Base-by-base conservation (phyloP, 1,284 basidiomycete genomes). In the Sphaerobolus stellatus region DNA sequence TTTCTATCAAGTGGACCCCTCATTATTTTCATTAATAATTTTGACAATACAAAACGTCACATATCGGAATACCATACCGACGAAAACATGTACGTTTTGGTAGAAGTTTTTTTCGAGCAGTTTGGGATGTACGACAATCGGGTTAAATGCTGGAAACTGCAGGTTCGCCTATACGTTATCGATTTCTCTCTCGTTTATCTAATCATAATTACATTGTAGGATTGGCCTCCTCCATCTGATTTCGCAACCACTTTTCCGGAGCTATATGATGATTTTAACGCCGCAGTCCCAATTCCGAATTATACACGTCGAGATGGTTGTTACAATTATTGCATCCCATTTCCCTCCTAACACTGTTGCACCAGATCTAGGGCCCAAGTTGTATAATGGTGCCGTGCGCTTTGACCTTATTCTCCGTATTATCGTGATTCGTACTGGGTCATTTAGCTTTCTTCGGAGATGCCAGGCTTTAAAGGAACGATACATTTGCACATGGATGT, bases 401-500 rank as follows among this genome's bases (percentile, higher is more conserved):
- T n/a, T 59, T 54, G 45, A 33, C 43, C 50, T 25, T 54, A 16
- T 22, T n/a, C 51, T 22, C 18, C 13, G 34, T 18, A 22, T 11
- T 14, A 8, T 18, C 18, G 30, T 31, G 40, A n/a, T n/a, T n/a
- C n/a, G n/a, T 4, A 14, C 28, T 22, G 24, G 24, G 11, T 24
- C 25, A 9, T 31, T 58, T 83, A 88, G 76, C 82, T 84, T 9
- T 85, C 86, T 8, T 77, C 71, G 36, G 82, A 85, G 59, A 69
- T 71, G 13, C 67, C 75, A 20, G 86, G 86, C 6, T 88, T 82
- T 62, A 88, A 88, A 62, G 90, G 91, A 7, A 86, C 90, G 24
- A 98, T 94, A 3, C 78, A 92, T 46, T 69, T 98, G 50, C 94
- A 98, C 66, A 95, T 96, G 92, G 94, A 98, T 70, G 93, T 96